phyloP scores from a whole-genome alignment of 495 filamentous ascomycete genomes.

The Pyrenopolyporus hunteri region DNA sequence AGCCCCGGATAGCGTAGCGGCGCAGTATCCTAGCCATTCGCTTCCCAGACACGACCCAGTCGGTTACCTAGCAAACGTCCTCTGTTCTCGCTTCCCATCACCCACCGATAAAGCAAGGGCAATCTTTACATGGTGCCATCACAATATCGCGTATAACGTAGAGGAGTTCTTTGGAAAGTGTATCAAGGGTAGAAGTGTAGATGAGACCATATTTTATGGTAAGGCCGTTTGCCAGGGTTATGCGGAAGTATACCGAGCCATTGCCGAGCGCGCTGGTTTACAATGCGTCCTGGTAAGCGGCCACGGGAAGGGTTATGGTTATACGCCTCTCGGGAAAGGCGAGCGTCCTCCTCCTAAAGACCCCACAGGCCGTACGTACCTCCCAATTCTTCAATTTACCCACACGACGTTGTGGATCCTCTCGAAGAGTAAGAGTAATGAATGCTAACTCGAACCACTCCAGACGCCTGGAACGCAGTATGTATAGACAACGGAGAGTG shows the following conservation, averaged over 20 bases:
- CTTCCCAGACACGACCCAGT: conserved; percentile 68
- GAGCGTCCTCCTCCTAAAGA: conserved; percentile 62
- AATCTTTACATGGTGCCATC: conserved; percentile 94
- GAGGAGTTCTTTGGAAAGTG: conserved; percentile 74
- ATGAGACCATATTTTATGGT: conserved; percentile 70
- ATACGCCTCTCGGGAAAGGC: conserved; percentile 59
- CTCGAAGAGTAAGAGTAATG: neutral
- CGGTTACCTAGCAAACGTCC: conserved; percentile 72
- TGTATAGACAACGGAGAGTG: conserved; percentile 82
- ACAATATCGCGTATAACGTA: conserved; percentile 88
- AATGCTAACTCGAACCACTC: conserved; percentile 33
- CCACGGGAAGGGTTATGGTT: conserved; percentile 87
- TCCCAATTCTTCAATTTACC: neutral
- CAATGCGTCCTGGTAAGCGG: conserved; percentile 73
- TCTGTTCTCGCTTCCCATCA: conserved; percentile 81
- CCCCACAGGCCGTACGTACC: conserved; percentile 48
- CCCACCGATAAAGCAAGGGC: conserved; percentile 86
- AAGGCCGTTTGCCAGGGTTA: conserved; percentile 92
- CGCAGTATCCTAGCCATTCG: conserved; percentile 72
- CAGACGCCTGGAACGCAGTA: conserved; percentile 91
- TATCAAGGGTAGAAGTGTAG: conserved; percentile 68
- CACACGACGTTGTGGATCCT: neutral
- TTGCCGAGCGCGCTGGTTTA: conserved; percentile 77
- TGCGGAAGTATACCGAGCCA: conserved; percentile 75
- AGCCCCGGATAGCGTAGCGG: conserved; percentile 76